Base-by-base conservation (phyloP, 225 moss, liverwort and hornwort species). In the Physcomitrellopsis africana region DNA sequence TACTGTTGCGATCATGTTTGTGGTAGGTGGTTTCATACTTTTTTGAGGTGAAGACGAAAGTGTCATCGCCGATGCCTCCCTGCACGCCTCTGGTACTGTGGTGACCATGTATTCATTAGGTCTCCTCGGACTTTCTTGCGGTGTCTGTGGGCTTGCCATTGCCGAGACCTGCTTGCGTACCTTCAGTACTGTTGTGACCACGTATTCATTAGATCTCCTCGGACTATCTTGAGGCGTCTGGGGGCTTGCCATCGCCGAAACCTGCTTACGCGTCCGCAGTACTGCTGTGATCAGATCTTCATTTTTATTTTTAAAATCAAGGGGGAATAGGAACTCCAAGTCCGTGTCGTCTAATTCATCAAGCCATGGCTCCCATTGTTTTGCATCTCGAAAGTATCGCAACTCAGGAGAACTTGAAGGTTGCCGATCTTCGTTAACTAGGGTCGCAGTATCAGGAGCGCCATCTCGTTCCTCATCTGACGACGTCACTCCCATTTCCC, bases 261-360 rank as follows among this genome's bases (percentile, higher is more conserved):
- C 42, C 20, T 78, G 63, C 19, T 74, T 37, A 37, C 32, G 4
- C 51, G 12, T 20, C 51, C 18, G 22, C 26, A 48, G 37, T 37
- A 5, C 32, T 37, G 32, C 7, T 37, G 32, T 37, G 7, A 37
- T 37, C 4, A 37, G 32, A 37, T 2, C 32, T 37, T 37, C 7
- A 18, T 81, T 77, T 32, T 62, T 49, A 65, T 69, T 18, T 51
- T 69, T 73, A 29, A 29, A 49, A 51, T 55, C 32, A 7, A 77
- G 60, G 43, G 82, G 82, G 9, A 73, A 37, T 55, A 88, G 85
- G 23, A 83, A 85, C 57, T 78, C 75, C 73, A 85, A 65, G 73
- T 85, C 85, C 2, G 66, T 70, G 60, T 73, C 75, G 29, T 85
- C 70, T 53, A 81, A 64, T 11, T 82, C 81, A 2, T 64, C 74